Percentiles rank a stretch among this genome's conserved stretches.
phyloP scores from a whole-genome alignment of 768 basidiomycete genomes.

The Lactarius psammicola region DNA sequence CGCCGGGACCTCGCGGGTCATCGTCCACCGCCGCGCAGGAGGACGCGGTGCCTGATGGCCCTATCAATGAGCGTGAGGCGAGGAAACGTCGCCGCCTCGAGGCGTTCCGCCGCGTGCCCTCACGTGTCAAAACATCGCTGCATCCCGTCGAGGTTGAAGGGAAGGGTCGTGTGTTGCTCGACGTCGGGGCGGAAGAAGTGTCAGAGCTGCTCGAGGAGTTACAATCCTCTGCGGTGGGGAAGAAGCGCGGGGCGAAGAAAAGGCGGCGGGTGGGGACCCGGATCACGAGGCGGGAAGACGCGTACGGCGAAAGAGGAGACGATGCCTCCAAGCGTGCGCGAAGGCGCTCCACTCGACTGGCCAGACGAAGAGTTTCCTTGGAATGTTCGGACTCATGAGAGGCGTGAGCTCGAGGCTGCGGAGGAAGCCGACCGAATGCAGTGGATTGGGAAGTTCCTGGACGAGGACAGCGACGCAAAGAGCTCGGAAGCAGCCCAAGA shows the following conservation, averaged over 20 bases:
- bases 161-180: slow-evolving; percentile 68
- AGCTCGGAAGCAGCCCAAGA: slow-evolving; percentile 38
- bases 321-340: slow-evolving; percentile 13
- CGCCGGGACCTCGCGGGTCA: slow-evolving; percentile 45
- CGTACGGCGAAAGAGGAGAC: slow-evolving; percentile 8
- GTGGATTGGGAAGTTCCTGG: slow-evolving; percentile 69
- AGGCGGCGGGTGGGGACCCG: slow-evolving; percentile 43
- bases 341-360: slow-evolving; percentile 59
- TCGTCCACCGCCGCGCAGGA: slow-evolving; percentile 32
- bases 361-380: slow-evolving; percentile 78
- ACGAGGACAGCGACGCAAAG: slow-evolving; percentile 64
- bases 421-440: slow-evolving; percentile 60
- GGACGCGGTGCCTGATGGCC: slow-evolving; percentile 28
- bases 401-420: slow-evolving; percentile 48
- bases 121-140: slow-evolving; percentile 41
- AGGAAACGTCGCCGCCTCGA: slow-evolving; percentile 66
- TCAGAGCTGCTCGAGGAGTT: slow-evolving; percentile 30
- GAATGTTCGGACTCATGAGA: slow-evolving; percentile 59
- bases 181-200: slow-evolving; percentile 48
- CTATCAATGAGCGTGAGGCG: slow-evolving; percentile 52
- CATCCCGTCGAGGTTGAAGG: slow-evolving; percentile 64
- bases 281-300: slow-evolving; percentile 23
- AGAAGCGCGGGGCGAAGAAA: slow-evolving; percentile 43
- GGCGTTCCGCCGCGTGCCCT: slow-evolving; percentile 52
- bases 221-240: slow-evolving; percentile 38